These are phyloP conservation scores for Solanum tarapatanum DNA, from an alignment of 257 asterid genomes.

Conservation along the genomic window DNA sequence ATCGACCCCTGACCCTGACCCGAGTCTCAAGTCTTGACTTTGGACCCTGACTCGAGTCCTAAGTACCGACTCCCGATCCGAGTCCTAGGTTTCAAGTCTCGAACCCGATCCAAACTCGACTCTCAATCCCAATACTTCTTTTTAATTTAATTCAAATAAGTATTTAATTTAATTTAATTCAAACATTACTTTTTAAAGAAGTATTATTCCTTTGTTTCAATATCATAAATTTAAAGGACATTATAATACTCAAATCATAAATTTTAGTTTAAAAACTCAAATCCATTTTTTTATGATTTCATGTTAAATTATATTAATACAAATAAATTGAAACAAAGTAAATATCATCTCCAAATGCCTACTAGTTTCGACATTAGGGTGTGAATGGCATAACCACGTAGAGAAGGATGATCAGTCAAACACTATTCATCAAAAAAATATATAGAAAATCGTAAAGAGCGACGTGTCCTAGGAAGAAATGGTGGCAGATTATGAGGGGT, in stretches of 20 bases:
- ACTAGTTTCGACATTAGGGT: background rate
- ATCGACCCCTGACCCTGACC: no score
- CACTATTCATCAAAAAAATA: background rate
- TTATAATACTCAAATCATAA: no score
- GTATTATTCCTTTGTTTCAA: background rate
- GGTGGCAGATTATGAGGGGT: background rate
- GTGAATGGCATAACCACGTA: no score
- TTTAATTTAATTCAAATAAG: background rate
- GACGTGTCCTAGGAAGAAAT: background rate
- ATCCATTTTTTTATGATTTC: background rate
- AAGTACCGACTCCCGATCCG: no score
- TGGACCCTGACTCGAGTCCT: background rate
- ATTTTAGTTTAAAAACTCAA: background rate
- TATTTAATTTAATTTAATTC: no score
- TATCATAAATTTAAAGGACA: no score
- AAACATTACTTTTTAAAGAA: background rate
- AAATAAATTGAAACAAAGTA: no score
- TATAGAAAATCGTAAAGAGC: background rate
- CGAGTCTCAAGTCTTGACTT: background rate
- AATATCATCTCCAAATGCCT: background rate
- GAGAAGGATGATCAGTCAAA: background rate
- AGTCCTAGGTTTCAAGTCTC: background rate
- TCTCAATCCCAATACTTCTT: background rate
- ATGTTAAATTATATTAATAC: no score
- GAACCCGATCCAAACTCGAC: background rate